Percentiles rank a stretch among this genome's conserved stretches.
These are phyloP conservation scores for Fusarium mangiferae DNA, from an alignment of 2,329 filamentous ascomycete genomes.

Conservation along the genomic window DNA sequence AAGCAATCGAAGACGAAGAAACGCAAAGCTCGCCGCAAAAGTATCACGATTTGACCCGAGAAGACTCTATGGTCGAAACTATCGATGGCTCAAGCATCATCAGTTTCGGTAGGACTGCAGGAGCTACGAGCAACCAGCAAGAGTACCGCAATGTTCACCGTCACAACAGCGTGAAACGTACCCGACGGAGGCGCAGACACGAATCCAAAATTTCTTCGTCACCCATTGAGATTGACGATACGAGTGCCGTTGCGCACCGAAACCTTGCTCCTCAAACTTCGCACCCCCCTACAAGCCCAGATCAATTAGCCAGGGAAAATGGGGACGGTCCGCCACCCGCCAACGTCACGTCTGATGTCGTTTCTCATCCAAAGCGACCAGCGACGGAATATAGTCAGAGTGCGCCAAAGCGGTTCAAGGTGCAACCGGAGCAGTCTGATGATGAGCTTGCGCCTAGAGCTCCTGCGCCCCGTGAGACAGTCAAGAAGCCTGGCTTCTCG, in stretches of 20 bases:
- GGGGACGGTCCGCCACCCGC: constrained; percentile 30
- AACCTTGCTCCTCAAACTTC: constrained; percentile 23
- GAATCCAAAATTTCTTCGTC: neutral
- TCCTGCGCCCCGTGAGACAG: neutral
- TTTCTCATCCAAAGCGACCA: constrained; percentile 1
- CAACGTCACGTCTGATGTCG: constrained; percentile 40
- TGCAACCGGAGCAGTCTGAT: constrained; percentile 32
- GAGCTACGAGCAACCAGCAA: constrained; percentile 6
- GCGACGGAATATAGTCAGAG: constrained; percentile 9
- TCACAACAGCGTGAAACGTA: neutral
- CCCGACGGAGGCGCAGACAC: constrained; percentile 14
- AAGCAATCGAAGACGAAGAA: constrained; percentile 26
- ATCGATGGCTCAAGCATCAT: constrained; percentile 29
- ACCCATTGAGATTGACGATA: constrained; percentile 17
- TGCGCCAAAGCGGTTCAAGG: constrained; percentile 23
- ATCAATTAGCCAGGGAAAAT: constrained; percentile 29
- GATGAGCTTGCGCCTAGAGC: constrained; percentile 44
- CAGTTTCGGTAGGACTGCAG: constrained; percentile 21
- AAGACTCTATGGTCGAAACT: constrained; percentile 34
- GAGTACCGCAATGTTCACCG: constrained; percentile 39
- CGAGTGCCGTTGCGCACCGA: constrained; percentile 17
- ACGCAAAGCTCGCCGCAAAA: neutral
- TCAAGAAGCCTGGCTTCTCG: constrained; percentile 29
- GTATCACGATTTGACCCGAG: constrained; percentile 30
- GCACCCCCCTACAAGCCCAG: constrained; percentile 33